Evolutionary conservation across 2,329 filamentous ascomycete genomes (phyloP).

Genomic region (Colletotrichum spaethianum): DNA sequence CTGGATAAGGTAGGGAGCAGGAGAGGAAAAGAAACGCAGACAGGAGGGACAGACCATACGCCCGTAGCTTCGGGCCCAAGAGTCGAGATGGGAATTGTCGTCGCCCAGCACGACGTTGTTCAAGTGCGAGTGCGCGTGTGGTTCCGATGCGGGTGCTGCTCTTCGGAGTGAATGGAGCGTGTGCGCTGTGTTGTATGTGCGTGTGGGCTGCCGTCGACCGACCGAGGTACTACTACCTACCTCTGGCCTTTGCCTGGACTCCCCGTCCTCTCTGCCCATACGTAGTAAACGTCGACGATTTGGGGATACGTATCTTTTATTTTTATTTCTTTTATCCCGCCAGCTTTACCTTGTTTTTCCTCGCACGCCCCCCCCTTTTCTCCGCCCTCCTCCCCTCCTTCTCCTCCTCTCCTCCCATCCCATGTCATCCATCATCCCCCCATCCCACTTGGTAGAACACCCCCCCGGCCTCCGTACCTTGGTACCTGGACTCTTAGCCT

Average conservation of each 20-base stretch:
- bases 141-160: neutral
- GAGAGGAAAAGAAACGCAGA: constrained; percentile 7
- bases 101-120: constrained; percentile 10
- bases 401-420: constrained; percentile 1
- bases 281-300: neutral
- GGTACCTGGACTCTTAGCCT: constrained; percentile 21
- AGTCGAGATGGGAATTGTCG: constrained; percentile 13
- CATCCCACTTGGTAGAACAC: constrained; percentile 14
- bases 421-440: constrained; percentile 10
- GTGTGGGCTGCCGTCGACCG: neutral
- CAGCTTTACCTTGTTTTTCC: neutral
- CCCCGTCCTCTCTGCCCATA: neutral
- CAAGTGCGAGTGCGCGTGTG: neutral
- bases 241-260: neutral
- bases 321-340: neutral
- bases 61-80: constrained; percentile 27
- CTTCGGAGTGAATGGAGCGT: constrained; percentile 2
- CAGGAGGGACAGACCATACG: constrained; percentile 5
- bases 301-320: constrained; percentile 1
- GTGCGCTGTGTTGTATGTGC: neutral
- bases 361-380: constrained; percentile 6
- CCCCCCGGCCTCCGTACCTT: constrained; percentile 10
- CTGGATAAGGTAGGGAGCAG: constrained; percentile 1
- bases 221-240: constrained; percentile 16
- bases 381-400: constrained; percentile 3